Evolutionary conservation across 2,329 filamentous ascomycete species (phyloP).

Genomic region (Alternaria sp.): DNA sequence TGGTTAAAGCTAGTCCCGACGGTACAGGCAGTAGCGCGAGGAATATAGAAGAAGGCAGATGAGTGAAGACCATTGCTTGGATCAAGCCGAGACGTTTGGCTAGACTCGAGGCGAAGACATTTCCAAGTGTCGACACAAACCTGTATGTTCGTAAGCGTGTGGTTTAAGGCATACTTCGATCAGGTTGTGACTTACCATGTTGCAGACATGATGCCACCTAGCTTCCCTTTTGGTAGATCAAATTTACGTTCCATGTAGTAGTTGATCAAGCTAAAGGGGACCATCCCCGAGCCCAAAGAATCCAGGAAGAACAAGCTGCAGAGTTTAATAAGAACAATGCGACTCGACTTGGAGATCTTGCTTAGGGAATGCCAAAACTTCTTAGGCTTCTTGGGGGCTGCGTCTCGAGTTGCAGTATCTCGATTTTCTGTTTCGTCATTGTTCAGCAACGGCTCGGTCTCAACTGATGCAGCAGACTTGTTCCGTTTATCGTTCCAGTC

Average conservation of each 20-base stretch:
- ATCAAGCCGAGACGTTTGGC: constrained; percentile 67
- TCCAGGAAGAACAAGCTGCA: constrained; percentile 73
- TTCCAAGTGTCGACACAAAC: constrained; percentile 41
- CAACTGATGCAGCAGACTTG: constrained; percentile 12
- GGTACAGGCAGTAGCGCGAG: constrained; percentile 41
- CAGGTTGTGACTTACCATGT: constrained; percentile 38
- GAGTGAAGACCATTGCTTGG: constrained; percentile 50
- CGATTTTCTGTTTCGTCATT: background rate
- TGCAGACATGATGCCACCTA: constrained; percentile 61
- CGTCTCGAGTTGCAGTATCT: constrained; percentile 15
- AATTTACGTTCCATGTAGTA: constrained; percentile 67
- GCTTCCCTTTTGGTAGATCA: constrained; percentile 56
- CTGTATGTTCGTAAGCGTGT: constrained; percentile 12
- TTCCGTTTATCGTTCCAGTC: constrained; percentile 7
- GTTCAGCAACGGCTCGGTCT: constrained; percentile 36
- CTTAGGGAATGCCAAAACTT: constrained; percentile 51
- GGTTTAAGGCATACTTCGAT: no score
- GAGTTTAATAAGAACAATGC: constrained; percentile 63
- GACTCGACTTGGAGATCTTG: constrained; percentile 63
- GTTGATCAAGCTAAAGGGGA: constrained; percentile 56
- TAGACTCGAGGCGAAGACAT: constrained; percentile 52
- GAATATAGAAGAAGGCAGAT: constrained; percentile 46
- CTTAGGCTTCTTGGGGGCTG: constrained; percentile 14
- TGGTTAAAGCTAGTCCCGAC: constrained; percentile 29
- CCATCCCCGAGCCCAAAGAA: constrained; percentile 73